These are phyloP conservation scores for Hypoxylon crocopeplum DNA, from an alignment of 495 filamentous ascomycete species.

Conservation along the genomic window DNA sequence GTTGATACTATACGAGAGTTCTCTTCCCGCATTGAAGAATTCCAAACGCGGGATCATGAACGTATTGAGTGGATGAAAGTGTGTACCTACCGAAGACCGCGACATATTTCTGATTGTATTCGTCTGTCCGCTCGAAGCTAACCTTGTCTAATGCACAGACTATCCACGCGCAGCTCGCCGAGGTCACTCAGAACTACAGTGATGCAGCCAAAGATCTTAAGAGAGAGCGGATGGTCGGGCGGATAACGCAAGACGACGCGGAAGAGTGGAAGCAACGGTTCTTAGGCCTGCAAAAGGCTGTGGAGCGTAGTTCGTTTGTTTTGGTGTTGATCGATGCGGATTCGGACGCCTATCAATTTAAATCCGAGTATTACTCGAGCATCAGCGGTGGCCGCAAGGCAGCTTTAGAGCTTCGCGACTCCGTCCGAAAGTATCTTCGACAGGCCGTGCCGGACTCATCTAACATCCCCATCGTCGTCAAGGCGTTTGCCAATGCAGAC, in stretches of 20 bases:
- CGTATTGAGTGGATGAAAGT: neutral
- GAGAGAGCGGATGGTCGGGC: slow-evolving; percentile 27
- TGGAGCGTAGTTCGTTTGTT: slow-evolving; percentile 33
- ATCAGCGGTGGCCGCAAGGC: slow-evolving; percentile 46
- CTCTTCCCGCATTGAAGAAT: neutral
- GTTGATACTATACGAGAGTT: neutral
- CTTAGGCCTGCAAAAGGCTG: slow-evolving; percentile 4
- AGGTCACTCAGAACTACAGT: slow-evolving; percentile 10
- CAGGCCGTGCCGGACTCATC: slow-evolving; percentile 36
- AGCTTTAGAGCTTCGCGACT: slow-evolving; percentile 44
- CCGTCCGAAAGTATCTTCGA: slow-evolving; percentile 43
- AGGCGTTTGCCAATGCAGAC: slow-evolving; percentile 48
- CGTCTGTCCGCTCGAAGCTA: no score
- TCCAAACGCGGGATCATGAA: neutral
- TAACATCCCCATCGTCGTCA: slow-evolving; percentile 43
- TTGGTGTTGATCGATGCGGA: slow-evolving; percentile 49
- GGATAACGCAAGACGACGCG: slow-evolving; percentile 16
- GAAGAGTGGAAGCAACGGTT: slow-evolving; percentile 18
- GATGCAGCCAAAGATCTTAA: slow-evolving; percentile 28
- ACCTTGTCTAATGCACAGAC: neutral
- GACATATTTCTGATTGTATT: no score
- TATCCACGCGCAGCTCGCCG: neutral
- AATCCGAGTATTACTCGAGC: slow-evolving; percentile 43
- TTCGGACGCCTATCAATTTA: slow-evolving; percentile 50
- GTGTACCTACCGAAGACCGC: no score